These are phyloP conservation scores for Podospora fimiseda DNA, from an alignment of 495 filamentous ascomycete species.

Conservation along the genomic window DNA sequence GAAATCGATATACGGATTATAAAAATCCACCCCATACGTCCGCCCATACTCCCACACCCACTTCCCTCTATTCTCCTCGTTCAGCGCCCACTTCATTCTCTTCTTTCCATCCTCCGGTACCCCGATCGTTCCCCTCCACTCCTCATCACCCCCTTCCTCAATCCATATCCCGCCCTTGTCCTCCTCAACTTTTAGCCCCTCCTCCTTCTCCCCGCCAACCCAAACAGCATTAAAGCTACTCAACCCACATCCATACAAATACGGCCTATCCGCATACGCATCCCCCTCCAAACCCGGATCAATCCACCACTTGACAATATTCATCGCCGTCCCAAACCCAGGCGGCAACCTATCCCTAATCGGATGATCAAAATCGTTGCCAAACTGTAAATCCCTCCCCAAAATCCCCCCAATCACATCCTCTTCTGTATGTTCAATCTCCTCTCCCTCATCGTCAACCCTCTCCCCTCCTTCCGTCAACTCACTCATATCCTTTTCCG, in stretches of 20 bases:
- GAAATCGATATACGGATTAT: constrained; percentile 87
- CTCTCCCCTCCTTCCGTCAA: background rate
- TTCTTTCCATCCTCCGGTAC: constrained; percentile 49
- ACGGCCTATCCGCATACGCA: constrained; percentile 76
- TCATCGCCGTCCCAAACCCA: constrained; percentile 74
- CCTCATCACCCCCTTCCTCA: constrained; percentile 64
- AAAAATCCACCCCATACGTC: constrained; percentile 75
- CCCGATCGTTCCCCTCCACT: constrained; percentile 38
- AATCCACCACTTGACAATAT: constrained; percentile 74
- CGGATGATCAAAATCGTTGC: constrained; percentile 86
- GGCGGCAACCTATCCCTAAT: constrained; percentile 81
- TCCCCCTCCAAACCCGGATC: constrained; percentile 87
- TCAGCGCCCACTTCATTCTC: constrained; percentile 60
- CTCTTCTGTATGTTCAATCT: constrained; percentile 3
- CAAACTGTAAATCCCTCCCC: constrained; percentile 73
- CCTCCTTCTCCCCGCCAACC: constrained; percentile 47
- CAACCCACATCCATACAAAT: constrained; percentile 71
- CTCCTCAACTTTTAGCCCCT: constrained; percentile 35
- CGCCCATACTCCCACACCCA: constrained; percentile 45
- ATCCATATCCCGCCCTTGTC: constrained; percentile 47
- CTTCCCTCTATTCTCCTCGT: constrained; percentile 40
- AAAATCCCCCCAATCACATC: constrained; percentile 39
- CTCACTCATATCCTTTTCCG: background rate
- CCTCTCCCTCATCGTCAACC: constrained; percentile 6
- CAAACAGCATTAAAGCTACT: constrained; percentile 67